phyloP scores from a whole-genome alignment of 768 basidiomycete species.

The Pleurotus cornucopiae region DNA sequence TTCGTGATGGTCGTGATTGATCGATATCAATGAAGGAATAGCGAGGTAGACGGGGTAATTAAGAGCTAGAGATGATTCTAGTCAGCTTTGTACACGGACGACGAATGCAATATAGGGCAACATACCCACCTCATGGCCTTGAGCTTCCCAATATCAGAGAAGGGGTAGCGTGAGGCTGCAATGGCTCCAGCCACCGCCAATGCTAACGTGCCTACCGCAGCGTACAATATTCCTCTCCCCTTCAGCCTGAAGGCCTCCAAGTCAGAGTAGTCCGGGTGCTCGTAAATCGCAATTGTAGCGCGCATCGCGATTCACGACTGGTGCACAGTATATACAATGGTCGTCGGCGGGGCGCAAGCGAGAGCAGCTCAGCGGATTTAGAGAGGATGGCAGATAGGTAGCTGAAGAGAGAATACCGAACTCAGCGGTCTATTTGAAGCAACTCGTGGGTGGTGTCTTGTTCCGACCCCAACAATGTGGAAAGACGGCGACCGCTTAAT shows the following conservation, averaged over 20 bases:
- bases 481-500: too few relatives aligned
- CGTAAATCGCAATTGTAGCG: slow-evolving; percentile 2
- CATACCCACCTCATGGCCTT: not conserved
- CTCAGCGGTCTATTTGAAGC: slow-evolving; percentile 27
- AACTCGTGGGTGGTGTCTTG: slow-evolving; percentile 57
- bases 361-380: slow-evolving; percentile 10
- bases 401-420: slow-evolving; percentile 61
- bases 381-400: slow-evolving; percentile 44
- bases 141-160: not conserved
- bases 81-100: not conserved
- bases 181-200: slow-evolving; percentile 2
- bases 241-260: not conserved
- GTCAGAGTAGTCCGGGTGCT: slow-evolving; percentile 6
- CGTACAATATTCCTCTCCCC: slow-evolving; percentile 1
- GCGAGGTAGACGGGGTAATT: too few relatives aligned
- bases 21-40: too few relatives aligned
- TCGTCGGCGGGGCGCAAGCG: not conserved
- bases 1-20: too few relatives aligned
- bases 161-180: not conserved
- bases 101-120: not conserved
- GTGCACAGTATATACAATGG: not conserved
- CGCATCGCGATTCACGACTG: not conserved
- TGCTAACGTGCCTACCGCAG: slow-evolving; percentile 2
- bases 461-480: too few relatives aligned
- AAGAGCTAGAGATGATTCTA: too few relatives aligned